Conservation (phyloP, 495 filamentous ascomycete species). For the Mytilinidion resinicola region DNA sequence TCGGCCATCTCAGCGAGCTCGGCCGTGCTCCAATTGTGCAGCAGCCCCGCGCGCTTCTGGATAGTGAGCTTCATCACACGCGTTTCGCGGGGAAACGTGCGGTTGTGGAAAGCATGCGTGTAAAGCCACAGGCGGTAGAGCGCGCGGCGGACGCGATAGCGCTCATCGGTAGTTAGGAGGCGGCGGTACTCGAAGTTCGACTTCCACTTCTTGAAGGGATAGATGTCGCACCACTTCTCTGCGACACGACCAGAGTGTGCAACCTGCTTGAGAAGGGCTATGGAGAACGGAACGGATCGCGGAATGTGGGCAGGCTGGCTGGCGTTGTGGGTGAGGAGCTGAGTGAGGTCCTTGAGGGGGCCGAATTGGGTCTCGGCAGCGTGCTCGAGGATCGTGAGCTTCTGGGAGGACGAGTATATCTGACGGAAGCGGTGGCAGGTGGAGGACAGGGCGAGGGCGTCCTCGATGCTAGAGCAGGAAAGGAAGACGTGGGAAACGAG, state of each 20-base stretch:
- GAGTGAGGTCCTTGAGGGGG: conserved; percentile 54
- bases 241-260: conserved; percentile 53
- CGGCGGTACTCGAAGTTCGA: conserved; percentile 55
- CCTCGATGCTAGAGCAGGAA: conserved; percentile 46
- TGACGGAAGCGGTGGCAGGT: conserved; percentile 50
- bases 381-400: conserved; percentile 47
- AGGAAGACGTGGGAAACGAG: conserved; percentile 56
- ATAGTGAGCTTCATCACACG: conserved; percentile 42
- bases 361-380: conserved; percentile 54
- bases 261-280: conserved; percentile 52
- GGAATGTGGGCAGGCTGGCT: conserved; percentile 50
- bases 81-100: conserved; percentile 41
- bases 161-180: conserved; percentile 51
- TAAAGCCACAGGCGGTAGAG: conserved; percentile 68
- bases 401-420: conserved; percentile 48
- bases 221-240: conserved; percentile 59
- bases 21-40: conserved; percentile 50
- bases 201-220: conserved; percentile 64
- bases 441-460: conserved; percentile 49
- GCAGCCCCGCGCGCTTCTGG: conserved; percentile 45
- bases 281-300: conserved; percentile 45
- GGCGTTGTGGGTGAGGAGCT: conserved; percentile 53
- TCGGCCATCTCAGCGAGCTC: conserved; percentile 57
- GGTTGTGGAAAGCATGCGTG: conserved; percentile 51
- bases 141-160: conserved; percentile 54